Base-by-base conservation (phyloP, 1,139 yeast species). In the Debaryomyces udenii region DNA sequence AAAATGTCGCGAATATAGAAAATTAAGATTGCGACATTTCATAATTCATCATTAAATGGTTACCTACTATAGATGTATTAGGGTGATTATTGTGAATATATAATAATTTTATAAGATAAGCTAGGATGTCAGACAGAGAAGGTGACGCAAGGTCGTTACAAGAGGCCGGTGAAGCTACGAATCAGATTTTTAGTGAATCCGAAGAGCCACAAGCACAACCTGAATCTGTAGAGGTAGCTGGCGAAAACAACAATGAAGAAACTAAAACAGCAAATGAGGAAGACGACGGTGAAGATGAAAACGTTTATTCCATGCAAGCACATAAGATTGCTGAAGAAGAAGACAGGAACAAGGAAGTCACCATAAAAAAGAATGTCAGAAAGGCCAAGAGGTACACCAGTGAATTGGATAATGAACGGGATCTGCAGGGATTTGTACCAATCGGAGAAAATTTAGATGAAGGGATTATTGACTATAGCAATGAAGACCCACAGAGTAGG, bases 401-500 rank as follows among this genome's bases (percentile, higher is more conserved):
- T 40, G 41, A 46, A 37, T 22, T 39, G 39, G 27, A 37, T 37
- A 43, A 41, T 27, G 37, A 35, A 11, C 39, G 38, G 27, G 45
- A 43, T 29, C 38, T 40, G 27, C 36, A 39, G 35, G 48, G 49
- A 24, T 50, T 50, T 40, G 53, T 49, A 22, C 51, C 51, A 15
- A 30, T 47, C 22, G 39, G 31, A 20, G 53, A 50, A 7, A 48
- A 41, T 14, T 47, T 43, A 14, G 51, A 48, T 18, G 51, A 40
- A 31, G 42, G 39, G 4, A 50, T 43, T 7, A 48, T 43, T 28
- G 51, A 42, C 9, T 45, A 35, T 14, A 60, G 57, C 27, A 70
- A 75, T 47, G 81, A 76, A 47, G 75, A 72, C 46, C 74, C 76
- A 3, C 60, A 66, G n/a, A 57, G 76, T 13, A 76, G 84, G 45